Evolutionary conservation across 345 rosid genomes (phyloP), one percentile per base, ranked within the genome.

Genomic region (Eucalyptus sideroxylon): DNA sequence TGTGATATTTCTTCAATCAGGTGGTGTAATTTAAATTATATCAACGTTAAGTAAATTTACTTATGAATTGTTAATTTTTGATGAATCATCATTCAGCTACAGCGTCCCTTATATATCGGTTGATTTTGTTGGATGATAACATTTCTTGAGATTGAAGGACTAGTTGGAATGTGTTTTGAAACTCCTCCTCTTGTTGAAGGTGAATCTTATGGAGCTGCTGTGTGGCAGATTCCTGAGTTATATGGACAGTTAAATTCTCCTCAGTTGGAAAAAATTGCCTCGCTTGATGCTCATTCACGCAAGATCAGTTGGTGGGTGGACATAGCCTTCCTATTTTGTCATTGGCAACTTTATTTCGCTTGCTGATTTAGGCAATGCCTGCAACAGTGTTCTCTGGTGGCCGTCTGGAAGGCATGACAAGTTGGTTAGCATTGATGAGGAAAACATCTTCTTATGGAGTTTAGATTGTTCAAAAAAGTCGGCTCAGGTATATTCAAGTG

Each of bases 221-320:
- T 96, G 80, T 98, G 99, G 99, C 98, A 93, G 93, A 97, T 98
- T 77, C 99, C 98, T n/a, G 99, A 98, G 96, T 89, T 98, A 80
- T 96, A 97, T 88, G 98, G 99, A 86, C 99, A 96, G 87, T 69
- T 94, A 62, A 97, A 91, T 93, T 97, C 98, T 7, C 98, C 98
- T 88, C 99, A 97, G 62, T 80, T 96, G 94, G 99, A 96, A 93
- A 94, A 91, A 86, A 90, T 96, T 88, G 96, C 99, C 7, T 94
- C 95, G 21, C 99, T 98, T 89, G 98, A 97, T 95, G 94, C 93
- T 42, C 98, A 95, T 91, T 94, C 86, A 91, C 94, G 97, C 83
- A 97, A 96, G 95, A 94, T 97, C 86, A 95, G 95, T 91, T 94
- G 98, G 98, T 96, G 93, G 94, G 96, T 92, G 93, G 96, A 89